Evolutionary conservation across 768 basidiomycete genomes (phyloP).

Genomic region (Boletus rex-veris): DNA sequence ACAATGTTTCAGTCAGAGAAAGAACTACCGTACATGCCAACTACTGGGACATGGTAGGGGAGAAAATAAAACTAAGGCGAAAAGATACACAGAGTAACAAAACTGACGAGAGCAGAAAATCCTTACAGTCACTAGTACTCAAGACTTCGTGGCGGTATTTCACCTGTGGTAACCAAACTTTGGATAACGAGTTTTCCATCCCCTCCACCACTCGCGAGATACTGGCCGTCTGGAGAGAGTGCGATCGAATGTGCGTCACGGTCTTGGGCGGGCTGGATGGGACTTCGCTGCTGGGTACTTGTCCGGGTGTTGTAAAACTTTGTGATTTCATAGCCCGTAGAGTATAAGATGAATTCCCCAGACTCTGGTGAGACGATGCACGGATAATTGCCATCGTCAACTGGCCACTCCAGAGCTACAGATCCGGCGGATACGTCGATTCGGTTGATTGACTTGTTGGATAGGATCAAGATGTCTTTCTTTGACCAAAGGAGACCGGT

Average conservation of each 20-base stretch:
- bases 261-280: background rate
- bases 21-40: too few species aligned
- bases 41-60: too few species aligned
- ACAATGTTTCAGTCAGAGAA: too few species aligned
- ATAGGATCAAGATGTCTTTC: background rate
- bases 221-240: background rate
- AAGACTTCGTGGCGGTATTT: background rate
- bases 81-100: too few species aligned
- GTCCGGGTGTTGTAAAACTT: background rate
- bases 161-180: background rate
- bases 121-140: background rate
- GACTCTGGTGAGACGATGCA: slow-evolving; percentile 8
- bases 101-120: too few species aligned
- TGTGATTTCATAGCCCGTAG: background rate
- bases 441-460: background rate
- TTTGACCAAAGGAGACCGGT: slow-evolving; percentile 11
- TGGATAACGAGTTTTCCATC: background rate
- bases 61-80: too few species aligned
- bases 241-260: slow-evolving; percentile 7
- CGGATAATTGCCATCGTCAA: slow-evolving; percentile 1
- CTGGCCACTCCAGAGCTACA: background rate
- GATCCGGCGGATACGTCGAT: background rate
- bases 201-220: slow-evolving; percentile 3
- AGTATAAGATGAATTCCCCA: background rate
- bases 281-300: background rate